Base-by-base conservation (phyloP, 1,284 basidiomycete species). In the Ganoderma lingzhi region DNA sequence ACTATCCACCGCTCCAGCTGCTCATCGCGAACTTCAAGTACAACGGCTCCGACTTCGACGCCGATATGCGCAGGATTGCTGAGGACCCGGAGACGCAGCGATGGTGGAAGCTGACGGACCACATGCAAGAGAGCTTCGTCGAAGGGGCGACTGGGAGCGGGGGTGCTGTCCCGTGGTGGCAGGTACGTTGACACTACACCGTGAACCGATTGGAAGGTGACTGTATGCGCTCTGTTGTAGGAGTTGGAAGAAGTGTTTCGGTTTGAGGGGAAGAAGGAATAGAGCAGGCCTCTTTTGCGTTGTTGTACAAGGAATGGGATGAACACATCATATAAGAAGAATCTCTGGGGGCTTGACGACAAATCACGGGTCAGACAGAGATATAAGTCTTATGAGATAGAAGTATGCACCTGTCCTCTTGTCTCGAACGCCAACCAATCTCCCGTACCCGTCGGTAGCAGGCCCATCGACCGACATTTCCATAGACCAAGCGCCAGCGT, bases 371-470 rank as follows among this genome's bases (percentile, higher is more conserved):
- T 41, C 12, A 59, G 48, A 14, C 9, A 5, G 17, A 35, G 8
- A 12, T 6, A 23, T 37, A 12, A 23, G 35, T 35, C 28, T 30
- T 23, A 28, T 3, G 67, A 68, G 35, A 41, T 58, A 51, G 44
- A 42, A 30, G 44, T 9, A 72, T 93, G 74, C 75, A 95, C 94
- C 78, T 83, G 75, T 44, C 88, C 89, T 75, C 95, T 84, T 3
- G 89, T 92, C 83, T 97, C 95, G 76, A 97, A 97, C 30, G 94
- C 95, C 64, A 96, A 82, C 95, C 96, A 97, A 81, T 97, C 96
- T 3, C 93, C 94, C 0, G 95, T 93, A 1, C 95, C 94, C 1
- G 90, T 93, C 0, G 96, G 96, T 37, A 97, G 81, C 65, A 97
- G 84, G 2, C 96, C 96, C 95, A 97, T 96, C 0, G 91, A 89